These are phyloP conservation scores for Myochromella boudieri DNA, from an alignment of 768 basidiomycete species.

Conservation along the genomic window DNA sequence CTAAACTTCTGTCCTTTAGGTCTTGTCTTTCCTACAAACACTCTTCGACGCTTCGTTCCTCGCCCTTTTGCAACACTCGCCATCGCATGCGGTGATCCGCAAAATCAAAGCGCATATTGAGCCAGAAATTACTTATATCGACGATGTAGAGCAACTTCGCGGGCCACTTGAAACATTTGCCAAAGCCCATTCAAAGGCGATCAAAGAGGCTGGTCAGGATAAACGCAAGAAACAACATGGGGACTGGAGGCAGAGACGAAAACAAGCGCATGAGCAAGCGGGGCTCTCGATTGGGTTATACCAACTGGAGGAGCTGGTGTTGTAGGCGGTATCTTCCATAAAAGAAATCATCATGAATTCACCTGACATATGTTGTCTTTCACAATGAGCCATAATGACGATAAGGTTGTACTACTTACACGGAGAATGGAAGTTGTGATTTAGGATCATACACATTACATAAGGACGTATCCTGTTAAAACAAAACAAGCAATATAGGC, in stretches of 20 bases:
- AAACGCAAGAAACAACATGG: constrained; percentile 30
- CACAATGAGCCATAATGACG: too few relatives aligned
- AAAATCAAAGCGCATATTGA: constrained; percentile 50
- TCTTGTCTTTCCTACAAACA: constrained; percentile 59
- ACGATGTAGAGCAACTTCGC: constrained; percentile 53
- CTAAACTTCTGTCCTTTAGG: constrained; percentile 30
- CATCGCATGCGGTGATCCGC: constrained; percentile 54
- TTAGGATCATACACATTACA: too few relatives aligned
- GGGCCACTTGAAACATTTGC: constrained; percentile 66
- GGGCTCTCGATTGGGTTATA: constrained; percentile 62
- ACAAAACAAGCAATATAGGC: too few relatives aligned
- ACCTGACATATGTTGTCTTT: too few relatives aligned
- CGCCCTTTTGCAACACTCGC: constrained; percentile 60
- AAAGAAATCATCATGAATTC: too few relatives aligned
- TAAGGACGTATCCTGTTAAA: too few relatives aligned
- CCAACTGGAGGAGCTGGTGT: constrained; percentile 67
- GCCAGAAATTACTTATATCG: constrained; percentile 52
- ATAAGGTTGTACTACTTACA: too few relatives aligned
- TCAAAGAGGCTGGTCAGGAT: constrained; percentile 40
- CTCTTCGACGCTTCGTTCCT: constrained; percentile 76
- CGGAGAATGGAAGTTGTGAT: too few relatives aligned
- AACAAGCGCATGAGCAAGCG: constrained; percentile 50
- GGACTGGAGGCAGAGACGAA: constrained; percentile 56
- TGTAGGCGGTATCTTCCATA: constrained; percentile 22
- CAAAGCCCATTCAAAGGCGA: constrained; percentile 47